Conservation (phyloP, 129 eudicot species). For the Apium graveolens region DNA sequence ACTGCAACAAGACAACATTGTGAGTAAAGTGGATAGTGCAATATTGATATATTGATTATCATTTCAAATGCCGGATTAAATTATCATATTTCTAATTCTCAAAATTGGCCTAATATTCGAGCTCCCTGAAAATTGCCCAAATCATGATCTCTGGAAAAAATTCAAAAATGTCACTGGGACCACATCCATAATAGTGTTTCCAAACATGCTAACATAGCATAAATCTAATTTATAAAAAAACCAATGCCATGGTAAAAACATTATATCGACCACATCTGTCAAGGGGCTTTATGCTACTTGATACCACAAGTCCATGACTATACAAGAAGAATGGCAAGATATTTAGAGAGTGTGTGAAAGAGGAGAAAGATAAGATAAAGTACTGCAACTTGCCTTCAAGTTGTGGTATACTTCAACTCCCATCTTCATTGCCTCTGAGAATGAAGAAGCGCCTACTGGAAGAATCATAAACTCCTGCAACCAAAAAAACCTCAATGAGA, state of each 20-base stretch:
- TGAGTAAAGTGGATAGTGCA: neutral
- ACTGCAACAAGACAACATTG: conserved; percentile 31
- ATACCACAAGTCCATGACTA: neutral
- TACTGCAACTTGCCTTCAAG: conserved; percentile 56
- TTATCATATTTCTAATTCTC: neutral
- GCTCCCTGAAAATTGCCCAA: neutral
- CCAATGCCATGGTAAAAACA: neutral
- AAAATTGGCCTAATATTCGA: neutral
- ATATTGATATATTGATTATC: neutral
- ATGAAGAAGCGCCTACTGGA: conserved; percentile 82
- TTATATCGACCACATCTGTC: neutral
- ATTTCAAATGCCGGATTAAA: no score
- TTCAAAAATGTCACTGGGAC: neutral
- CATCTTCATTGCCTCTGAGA: conserved; percentile 98
- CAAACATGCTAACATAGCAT: neutral
- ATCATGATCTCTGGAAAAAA: neutral
- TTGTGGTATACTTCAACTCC: conserved; percentile 95
- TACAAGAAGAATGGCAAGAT: no score
- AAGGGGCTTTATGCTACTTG: neutral
- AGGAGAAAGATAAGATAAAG: neutral
- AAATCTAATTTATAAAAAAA: neutral
- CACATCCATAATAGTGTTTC: neutral
- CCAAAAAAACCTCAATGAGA: neutral
- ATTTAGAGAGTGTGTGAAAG: no score
- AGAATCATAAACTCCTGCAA: conserved; percentile 94